Percentiles rank a stretch among this genome's conserved stretches.
Conservation (phyloP, 495 filamentous ascomycete genomes). For the Hypoxylon rickii region DNA sequence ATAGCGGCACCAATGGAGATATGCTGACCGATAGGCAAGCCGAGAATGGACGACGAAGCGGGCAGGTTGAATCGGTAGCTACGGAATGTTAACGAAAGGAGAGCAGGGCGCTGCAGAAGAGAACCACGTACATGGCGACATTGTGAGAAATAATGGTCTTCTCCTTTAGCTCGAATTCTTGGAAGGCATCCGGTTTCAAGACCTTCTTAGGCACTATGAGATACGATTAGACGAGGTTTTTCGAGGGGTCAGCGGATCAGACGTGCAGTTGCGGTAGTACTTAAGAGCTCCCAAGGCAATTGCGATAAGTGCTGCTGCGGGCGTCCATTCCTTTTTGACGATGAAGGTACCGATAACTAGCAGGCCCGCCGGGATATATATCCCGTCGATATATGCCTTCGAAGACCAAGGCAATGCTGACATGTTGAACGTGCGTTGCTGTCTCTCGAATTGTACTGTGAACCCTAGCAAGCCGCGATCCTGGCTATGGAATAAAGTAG, state of each 20-base stretch:
- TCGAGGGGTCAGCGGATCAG: conserved; percentile 15
- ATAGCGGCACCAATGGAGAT: conserved; percentile 90
- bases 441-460: conserved; percentile 1
- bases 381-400: conserved; percentile 64
- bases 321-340: conserved; percentile 76
- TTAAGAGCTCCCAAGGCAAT: conserved; percentile 65
- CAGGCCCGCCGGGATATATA: conserved; percentile 85
- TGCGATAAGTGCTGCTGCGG: conserved; percentile 69
- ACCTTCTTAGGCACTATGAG: conserved; percentile 71
- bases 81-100: conserved; percentile 8
- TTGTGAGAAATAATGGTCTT: conserved; percentile 95
- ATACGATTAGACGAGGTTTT: conserved; percentile 18
- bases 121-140: conserved; percentile 73
- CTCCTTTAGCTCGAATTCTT: conserved; percentile 85
- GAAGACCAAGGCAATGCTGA: conserved; percentile 32
- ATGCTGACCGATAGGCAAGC: conserved; percentile 97
- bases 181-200: conserved; percentile 84
- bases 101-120: background rate
- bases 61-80: conserved; percentile 92
- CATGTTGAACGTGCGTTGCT: conserved; percentile 20
- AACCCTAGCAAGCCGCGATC: conserved; percentile 7
- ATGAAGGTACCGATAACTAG: conserved; percentile 76
- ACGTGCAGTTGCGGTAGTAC: conserved; percentile 63
- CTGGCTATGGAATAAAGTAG: conserved; percentile 5
- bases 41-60: conserved; percentile 75